Evolutionary conservation across 2,329 filamentous ascomycete genomes (phyloP).

Genomic region (Davidsoniella eucalypti): DNA sequence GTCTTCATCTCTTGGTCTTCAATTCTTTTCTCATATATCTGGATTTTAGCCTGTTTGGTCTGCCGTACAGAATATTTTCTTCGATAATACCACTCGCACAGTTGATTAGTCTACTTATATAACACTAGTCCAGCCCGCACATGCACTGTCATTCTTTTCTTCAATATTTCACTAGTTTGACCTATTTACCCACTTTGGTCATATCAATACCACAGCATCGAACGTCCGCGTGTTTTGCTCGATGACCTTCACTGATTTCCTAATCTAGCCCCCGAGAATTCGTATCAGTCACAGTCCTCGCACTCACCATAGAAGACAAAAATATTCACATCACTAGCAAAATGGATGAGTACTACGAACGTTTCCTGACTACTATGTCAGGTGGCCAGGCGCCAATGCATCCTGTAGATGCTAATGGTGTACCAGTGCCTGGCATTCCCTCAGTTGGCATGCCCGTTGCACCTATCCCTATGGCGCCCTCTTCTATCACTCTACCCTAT

Average conservation of each 20-base stretch:
- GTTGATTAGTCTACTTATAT: no score
- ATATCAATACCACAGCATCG: neutral
- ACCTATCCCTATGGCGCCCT: constrained; percentile 18
- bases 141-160: no score
- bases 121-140: no score
- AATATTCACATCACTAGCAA: neutral
- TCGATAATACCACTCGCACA: no score
- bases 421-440: constrained; percentile 20
- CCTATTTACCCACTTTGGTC: neutral
- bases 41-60: no score
- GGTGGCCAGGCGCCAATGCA: constrained; percentile 24
- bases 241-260: neutral
- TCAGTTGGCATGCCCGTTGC: constrained; percentile 7
- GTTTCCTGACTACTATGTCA: constrained; percentile 37
- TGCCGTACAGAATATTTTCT: no score
- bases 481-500: constrained; percentile 33
- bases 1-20: no score
- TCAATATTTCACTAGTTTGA: no score
- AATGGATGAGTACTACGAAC: constrained; percentile 42
- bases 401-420: constrained; percentile 25
- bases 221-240: neutral
- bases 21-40: no score
- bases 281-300: no score
- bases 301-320: neutral
- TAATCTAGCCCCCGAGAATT: neutral